A percentile compares a stretch with the other conserved stretches of the same genome.
Evolutionary conservation across 2,329 filamentous ascomycete species (phyloP).

Genomic region (Fusarium falciforme): DNA sequence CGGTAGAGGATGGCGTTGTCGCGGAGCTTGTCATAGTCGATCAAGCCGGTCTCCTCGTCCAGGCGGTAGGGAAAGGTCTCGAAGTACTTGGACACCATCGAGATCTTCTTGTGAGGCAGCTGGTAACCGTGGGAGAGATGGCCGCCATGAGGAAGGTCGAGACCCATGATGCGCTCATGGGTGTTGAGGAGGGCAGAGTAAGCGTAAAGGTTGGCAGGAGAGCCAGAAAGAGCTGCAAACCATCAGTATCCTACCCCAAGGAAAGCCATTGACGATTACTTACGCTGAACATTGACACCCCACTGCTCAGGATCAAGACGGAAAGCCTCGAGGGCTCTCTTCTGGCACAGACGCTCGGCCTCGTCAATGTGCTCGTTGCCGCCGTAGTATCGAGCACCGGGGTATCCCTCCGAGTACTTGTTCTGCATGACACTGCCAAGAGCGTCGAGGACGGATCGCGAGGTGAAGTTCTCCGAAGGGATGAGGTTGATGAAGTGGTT

Average conservation of each 20-base stretch:
- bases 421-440: constrained; percentile 94
- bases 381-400: constrained; percentile 92
- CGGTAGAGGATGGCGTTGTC: constrained; percentile 87
- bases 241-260: background rate
- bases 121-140: constrained; percentile 97
- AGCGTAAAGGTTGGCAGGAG: constrained; percentile 82
- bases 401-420: constrained; percentile 98
- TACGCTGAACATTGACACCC: constrained; percentile 96
- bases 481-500: constrained; percentile 98
- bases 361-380: constrained; percentile 95
- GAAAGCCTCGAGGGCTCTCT: constrained; percentile 87
- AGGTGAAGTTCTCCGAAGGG: constrained; percentile 92
- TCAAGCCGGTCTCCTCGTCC: constrained; percentile 86
- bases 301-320: constrained; percentile 84
- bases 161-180: constrained; percentile 93
- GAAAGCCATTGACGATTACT: constrained; percentile 40
- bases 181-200: constrained; percentile 91
- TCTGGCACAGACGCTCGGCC: constrained; percentile 86
- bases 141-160: constrained; percentile 94
- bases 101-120: constrained; percentile 91
- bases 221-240: constrained; percentile 74
- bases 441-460: constrained; percentile 87
- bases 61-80: constrained; percentile 95
- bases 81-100: constrained; percentile 96
- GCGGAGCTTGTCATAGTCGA: constrained; percentile 91